Evolutionary conservation across 2,329 filamentous ascomycete genomes (phyloP).

Genomic region (Dothideomycetidae sp.): DNA sequence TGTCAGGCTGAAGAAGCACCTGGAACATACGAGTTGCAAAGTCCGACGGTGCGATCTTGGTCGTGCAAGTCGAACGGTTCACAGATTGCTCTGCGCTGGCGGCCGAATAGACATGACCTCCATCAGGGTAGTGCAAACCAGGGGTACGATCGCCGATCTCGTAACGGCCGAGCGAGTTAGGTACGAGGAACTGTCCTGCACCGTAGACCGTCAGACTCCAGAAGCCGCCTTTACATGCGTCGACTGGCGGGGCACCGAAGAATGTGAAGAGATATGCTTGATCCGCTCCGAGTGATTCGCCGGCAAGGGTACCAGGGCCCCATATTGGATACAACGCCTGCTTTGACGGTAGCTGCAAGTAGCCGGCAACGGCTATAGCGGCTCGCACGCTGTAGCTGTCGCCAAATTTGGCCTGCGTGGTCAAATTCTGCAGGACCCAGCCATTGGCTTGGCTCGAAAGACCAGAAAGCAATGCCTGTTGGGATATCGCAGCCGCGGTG

Average conservation of each 20-base stretch:
- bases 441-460: constrained; percentile 8
- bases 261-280: too few species aligned
- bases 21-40: constrained; percentile 11
- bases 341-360: constrained; percentile 6
- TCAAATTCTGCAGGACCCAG: constrained; percentile 8
- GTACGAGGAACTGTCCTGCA: constrained; percentile 8
- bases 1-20: constrained; percentile 14
- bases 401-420: constrained; percentile 9
- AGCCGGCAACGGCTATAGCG: constrained; percentile 7
- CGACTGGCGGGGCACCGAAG: too few species aligned
- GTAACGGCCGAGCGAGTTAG: constrained; percentile 4
- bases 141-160: constrained; percentile 6
- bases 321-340: constrained; percentile 13
- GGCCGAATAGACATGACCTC: not conserved
- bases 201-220: constrained; percentile 8
- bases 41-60: too few species aligned
- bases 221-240: too few species aligned
- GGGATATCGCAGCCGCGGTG: constrained; percentile 7
- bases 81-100: too few species aligned
- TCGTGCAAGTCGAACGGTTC: too few species aligned
- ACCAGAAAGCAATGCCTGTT: constrained; percentile 1
- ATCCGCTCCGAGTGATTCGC: too few species aligned
- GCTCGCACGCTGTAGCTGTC: constrained; percentile 9
- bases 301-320: too few species aligned
- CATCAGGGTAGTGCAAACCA: constrained; percentile 4